Base-by-base conservation (phyloP, 2,329 filamentous ascomycete genomes). In the Fusarium mangiferae region DNA sequence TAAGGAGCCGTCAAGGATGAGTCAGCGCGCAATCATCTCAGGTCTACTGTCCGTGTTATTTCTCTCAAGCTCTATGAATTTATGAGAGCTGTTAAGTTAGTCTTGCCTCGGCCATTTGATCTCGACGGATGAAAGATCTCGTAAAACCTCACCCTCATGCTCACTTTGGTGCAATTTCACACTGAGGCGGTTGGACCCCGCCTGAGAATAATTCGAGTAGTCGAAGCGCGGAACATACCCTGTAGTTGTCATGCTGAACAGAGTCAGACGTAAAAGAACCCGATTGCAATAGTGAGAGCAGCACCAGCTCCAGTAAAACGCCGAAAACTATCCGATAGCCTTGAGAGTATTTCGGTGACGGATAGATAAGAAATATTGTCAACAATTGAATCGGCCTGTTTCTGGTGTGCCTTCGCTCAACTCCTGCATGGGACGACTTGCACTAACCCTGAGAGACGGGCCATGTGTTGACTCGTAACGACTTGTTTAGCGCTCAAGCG, bases 101-200 rank as follows among this genome's bases (percentile, higher is more conserved):
- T 26, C 10, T 18, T 11, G 3, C 15, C 2, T 26, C 42, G 0
- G 7, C 17, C 2, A 4, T 26, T 20, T 26, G n/a, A 26, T 26
- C 17, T 28, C 26, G 26, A 28, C 26, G 26, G 26, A 26, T 12
- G 11, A 26, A 26, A 26, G 1, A 8, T 18, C 7, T 13, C 0
- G 0, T 13, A 0, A 24, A 13, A 3, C n/a, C 17, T 26, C 17
- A 13, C 5, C 17, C 11, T 24, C 7, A 44, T 24, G n/a, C n/a
- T 18, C 7, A 4, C 42, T 18, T 45, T 8, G 10, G 0, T 45
- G 11, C 11, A 18, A 18, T 44, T 18, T 30, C 30, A 12, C 30
- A 30, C 33, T 2, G 14, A 35, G 14, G 33, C 5, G 14, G 33
- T 35, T 35, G 33, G 10, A 44, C n/a, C 11, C 10, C 15, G 7